Evolutionary conservation across 2,329 filamentous ascomycete species (phyloP).

Genomic region (Xylariaceae sp.): DNA sequence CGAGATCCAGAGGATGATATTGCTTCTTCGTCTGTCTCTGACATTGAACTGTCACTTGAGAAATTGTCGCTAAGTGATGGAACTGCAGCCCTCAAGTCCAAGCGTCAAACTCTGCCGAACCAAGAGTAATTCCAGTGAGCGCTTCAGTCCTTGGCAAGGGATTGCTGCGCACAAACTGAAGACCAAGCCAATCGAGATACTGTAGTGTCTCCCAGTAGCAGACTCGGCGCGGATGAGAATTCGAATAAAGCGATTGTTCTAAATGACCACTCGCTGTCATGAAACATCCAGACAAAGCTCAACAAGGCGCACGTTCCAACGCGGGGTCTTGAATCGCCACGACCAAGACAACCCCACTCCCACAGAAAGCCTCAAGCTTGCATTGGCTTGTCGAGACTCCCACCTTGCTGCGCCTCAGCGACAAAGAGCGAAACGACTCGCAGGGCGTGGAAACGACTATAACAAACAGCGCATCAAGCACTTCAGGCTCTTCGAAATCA

Average conservation of each 20-base stretch:
- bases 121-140: conserved; percentile 9
- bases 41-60: conserved; percentile 33
- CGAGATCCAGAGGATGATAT: conserved; percentile 22
- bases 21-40: conserved; percentile 23
- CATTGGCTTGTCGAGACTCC: background rate
- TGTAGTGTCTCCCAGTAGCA: conserved; percentile 3
- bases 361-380: too few relatives aligned
- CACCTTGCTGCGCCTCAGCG: too few relatives aligned
- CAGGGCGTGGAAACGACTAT: conserved; percentile 19
- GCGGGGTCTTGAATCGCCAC: too few relatives aligned
- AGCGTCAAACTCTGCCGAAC: conserved; percentile 19
- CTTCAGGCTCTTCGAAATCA: conserved; percentile 4
- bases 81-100: conserved; percentile 27
- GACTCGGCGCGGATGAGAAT: background rate
- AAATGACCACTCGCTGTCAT: background rate
- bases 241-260: background rate
- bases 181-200: conserved; percentile 17
- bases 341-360: too few relatives aligned
- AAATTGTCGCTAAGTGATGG: conserved; percentile 35
- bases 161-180: conserved; percentile 14
- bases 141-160: conserved; percentile 28
- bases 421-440: conserved; percentile 11
- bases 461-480: conserved; percentile 14
- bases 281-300: too few relatives aligned
- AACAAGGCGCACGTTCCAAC: too few relatives aligned